Evolutionary conservation across 1,284 basidiomycete genomes (phyloP).

Genomic region (Phellopilus nigrolimitatus): DNA sequence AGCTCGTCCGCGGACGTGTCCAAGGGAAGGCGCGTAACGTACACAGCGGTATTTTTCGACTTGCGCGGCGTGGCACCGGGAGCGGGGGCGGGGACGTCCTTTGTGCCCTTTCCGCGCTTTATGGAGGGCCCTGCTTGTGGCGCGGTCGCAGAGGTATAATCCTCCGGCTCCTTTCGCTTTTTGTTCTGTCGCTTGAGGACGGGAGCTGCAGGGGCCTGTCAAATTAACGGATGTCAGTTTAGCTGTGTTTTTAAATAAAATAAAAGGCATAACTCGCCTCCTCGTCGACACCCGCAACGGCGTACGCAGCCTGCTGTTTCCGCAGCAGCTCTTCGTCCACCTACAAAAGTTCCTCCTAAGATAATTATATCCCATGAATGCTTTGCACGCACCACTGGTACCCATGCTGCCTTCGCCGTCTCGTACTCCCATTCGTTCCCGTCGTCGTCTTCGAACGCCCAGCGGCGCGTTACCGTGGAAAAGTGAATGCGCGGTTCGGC

Average conservation of each 20-base stretch:
- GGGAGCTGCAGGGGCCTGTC: slow-evolving; percentile 77
- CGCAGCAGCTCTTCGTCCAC: slow-evolving; percentile 78
- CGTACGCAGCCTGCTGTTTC: slow-evolving; percentile 90
- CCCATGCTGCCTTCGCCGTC: slow-evolving; percentile 66
- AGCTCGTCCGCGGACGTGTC: slow-evolving; percentile 78
- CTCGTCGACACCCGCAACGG: slow-evolving; percentile 87
- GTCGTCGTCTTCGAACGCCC: slow-evolving; percentile 87
- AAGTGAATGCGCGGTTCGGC: slow-evolving; percentile 78
- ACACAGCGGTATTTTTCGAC: slow-evolving; percentile 90
- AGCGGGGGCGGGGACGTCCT: slow-evolving; percentile 34
- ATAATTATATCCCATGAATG: background rate
- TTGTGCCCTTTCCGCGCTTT: slow-evolving; percentile 59
- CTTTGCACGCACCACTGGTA: slow-evolving; percentile 64
- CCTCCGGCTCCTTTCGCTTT: slow-evolving; percentile 75
- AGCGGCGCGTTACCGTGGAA: slow-evolving; percentile 71
- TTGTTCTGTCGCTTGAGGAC: slow-evolving; percentile 75
- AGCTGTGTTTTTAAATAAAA: slow-evolving; percentile 15
- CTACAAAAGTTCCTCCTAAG: slow-evolving; percentile 34
- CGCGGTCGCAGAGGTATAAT: slow-evolving; percentile 62
- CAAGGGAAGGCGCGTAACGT: slow-evolving; percentile 79
- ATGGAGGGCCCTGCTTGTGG: slow-evolving; percentile 45
- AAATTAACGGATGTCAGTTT: slow-evolving; percentile 8
- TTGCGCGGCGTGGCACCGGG: slow-evolving; percentile 40
- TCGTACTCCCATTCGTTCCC: slow-evolving; percentile 90
- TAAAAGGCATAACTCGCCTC: slow-evolving; percentile 48